Evolutionary conservation across 2,329 filamentous ascomycete species (phyloP), one percentile per base, ranked within the genome.

Genomic region (Colletotrichum sp.): DNA sequence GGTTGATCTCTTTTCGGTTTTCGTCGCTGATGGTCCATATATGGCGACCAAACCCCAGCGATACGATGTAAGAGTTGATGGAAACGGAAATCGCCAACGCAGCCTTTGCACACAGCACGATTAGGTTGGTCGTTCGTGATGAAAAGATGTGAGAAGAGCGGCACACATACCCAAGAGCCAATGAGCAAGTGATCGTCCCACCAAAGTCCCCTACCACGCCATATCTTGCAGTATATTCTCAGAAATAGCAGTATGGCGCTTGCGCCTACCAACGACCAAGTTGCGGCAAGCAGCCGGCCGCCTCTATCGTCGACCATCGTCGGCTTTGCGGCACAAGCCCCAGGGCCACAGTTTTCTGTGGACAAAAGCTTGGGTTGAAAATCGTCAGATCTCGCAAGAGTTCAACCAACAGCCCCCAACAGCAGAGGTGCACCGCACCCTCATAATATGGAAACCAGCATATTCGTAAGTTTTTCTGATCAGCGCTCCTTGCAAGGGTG

Each of bases 171-270:
- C 83, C 83, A 84, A 13, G 83, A 79, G 12, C 77, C 74, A n/a
- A 85, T 80, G 63, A 86, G 77, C 18, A 83, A 63, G 76, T 84
- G 81, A 76, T 86, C 84, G 72, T 86, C 84, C 81, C 83, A 84
- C 82, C 83, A 86, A 30, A 86, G 44, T 62, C 83, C 84, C 44
- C 81, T 80, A 2, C 81, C 81, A 15, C 83, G 80, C 79, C 81
- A 82, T 32, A 81, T 64, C 66, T 86, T 86, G 80, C 84, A 86
- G 80, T 86, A 86, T 34, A 85, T 68, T 8, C 84, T 80, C 21
- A 85, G 69, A 13, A 78, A 76, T 6, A 86, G 71, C 18, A 85
- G 60, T 1, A 83, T 64, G 6, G 76, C 80, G 49, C 79, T 79
- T 2, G 79, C 76, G 3, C 73, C 72, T 0, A 78, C 75, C 44